A percentile compares a stretch with the other conserved stretches of the same genome.
phyloP scores from a whole-genome alignment of 2,329 filamentous ascomycete genomes.

The Cladosporium sp. region DNA sequence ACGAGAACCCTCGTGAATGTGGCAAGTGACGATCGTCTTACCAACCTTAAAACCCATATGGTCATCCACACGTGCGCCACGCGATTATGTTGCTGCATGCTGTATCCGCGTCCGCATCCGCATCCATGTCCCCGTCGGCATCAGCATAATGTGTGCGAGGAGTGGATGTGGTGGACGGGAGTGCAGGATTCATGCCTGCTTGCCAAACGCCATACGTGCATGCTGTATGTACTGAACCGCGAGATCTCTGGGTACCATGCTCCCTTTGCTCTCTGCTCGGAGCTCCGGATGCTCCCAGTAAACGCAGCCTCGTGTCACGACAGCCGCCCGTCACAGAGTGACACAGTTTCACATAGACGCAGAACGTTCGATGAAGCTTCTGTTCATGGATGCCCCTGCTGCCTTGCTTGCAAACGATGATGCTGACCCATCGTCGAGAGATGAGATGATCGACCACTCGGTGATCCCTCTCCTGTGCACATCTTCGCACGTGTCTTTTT shows the following conservation, averaged over 20 bases:
- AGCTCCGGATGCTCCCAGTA: not conserved
- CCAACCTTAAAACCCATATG: conserved; percentile 9
- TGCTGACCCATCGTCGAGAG: conserved; percentile 1
- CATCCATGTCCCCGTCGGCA: not conserved
- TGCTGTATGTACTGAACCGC: not conserved
- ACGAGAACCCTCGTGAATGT: too few species aligned
- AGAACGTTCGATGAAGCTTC: conserved; percentile 8
- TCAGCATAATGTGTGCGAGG: conserved; percentile 2
- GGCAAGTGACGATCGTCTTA: conserved; percentile 4
- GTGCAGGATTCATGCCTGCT: not conserved
- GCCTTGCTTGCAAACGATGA: not conserved
- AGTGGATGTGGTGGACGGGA: not conserved
- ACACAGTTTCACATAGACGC: conserved; percentile 11
- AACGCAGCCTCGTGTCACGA: conserved; percentile 2
- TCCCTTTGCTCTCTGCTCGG: too few species aligned
- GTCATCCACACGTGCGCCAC: not conserved
- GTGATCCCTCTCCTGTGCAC: too few species aligned
- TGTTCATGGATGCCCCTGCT: conserved; percentile 7
- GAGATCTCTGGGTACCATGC: not conserved
- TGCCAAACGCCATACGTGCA: conserved; percentile 11
- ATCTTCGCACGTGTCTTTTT: too few species aligned
- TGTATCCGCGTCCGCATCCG: too few species aligned
- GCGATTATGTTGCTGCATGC: not conserved
- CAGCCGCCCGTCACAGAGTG: conserved; percentile 2
- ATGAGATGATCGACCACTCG: conserved; percentile 2